Percentiles rank a stretch among this genome's conserved stretches.
Conservation (phyloP, 2,329 filamentous ascomycete genomes). For the Nemania sp. region DNA sequence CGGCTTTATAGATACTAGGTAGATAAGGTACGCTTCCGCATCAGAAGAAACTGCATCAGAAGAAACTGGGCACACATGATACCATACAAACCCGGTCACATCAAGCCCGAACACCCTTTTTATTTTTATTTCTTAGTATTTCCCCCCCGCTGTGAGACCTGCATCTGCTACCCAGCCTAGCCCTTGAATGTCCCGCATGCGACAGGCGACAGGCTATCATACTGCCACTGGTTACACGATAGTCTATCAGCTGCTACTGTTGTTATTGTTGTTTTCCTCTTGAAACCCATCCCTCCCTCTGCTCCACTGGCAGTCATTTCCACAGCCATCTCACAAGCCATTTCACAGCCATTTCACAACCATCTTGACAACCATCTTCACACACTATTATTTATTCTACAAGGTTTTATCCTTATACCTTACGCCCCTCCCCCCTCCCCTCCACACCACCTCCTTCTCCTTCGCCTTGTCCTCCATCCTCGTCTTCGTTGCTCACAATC, state of each 20-base stretch:
- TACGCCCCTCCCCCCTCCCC: background rate
- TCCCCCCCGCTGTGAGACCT: no score
- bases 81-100: slow-evolving; percentile 6
- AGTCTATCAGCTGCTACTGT: slow-evolving; percentile 7
- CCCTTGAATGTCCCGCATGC: slow-evolving; percentile 17
- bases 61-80: background rate
- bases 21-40: slow-evolving; percentile 18
- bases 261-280: slow-evolving; percentile 7
- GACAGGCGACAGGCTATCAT: slow-evolving; percentile 15
- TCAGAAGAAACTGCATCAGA: background rate
- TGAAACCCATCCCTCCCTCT: background rate
- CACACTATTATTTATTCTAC: no score
- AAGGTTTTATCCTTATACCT: background rate
- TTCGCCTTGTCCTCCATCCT: no score
- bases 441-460: background rate
- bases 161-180: slow-evolving; percentile 13
- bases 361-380: background rate
- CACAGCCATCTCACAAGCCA: background rate
- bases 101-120: slow-evolving; percentile 3
- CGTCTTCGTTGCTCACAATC: background rate
- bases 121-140: background rate
- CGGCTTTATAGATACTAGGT: background rate
- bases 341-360: no score
- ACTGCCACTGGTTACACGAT: slow-evolving; percentile 24
- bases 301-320: slow-evolving; percentile 7